Conservation (phyloP, 176 grass and related monocot species). For the Juncus effusus region DNA sequence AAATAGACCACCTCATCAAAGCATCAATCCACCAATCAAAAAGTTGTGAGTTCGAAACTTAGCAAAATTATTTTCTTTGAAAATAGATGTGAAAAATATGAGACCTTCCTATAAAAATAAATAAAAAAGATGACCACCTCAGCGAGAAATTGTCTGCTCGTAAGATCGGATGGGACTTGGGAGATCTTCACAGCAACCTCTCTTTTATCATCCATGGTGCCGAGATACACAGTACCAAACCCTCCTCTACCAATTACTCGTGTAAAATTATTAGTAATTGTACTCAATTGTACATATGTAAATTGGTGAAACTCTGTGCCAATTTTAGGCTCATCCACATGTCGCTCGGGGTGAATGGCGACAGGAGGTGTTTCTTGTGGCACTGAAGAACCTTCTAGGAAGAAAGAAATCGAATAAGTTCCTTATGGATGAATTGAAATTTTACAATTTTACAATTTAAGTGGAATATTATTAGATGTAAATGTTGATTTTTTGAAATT, state of each 20-base stretch:
- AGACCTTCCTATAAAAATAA: not conserved
- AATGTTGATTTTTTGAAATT: too few relatives aligned
- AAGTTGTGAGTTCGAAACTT: not conserved
- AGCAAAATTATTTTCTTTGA: not conserved
- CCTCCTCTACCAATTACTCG: slow-evolving; percentile 33
- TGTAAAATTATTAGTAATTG: slow-evolving; percentile 34
- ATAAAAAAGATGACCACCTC: slow-evolving; percentile 24
- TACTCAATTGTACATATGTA: too few relatives aligned
- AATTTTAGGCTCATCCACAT: too few relatives aligned
- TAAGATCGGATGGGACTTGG: slow-evolving; percentile 5
- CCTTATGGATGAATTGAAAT: too few relatives aligned
- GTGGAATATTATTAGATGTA: too few relatives aligned
- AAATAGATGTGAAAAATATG: too few relatives aligned
- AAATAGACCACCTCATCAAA: not conserved
- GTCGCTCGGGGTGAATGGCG: too few relatives aligned
- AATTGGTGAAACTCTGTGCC: too few relatives aligned
- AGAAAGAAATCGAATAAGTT: too few relatives aligned
- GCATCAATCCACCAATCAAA: not conserved
- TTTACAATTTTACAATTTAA: too few relatives aligned
- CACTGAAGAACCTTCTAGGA: too few relatives aligned
- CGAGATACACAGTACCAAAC: slow-evolving; percentile 32
- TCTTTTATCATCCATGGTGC: slow-evolving; percentile 17
- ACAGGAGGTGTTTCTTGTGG: too few relatives aligned
- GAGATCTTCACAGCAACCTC: slow-evolving; percentile 35
- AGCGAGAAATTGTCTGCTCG: slow-evolving; percentile 28